These are phyloP conservation scores for Cercospora zeina DNA, from an alignment of 2,329 filamentous ascomycete genomes.

Conservation along the genomic window DNA sequence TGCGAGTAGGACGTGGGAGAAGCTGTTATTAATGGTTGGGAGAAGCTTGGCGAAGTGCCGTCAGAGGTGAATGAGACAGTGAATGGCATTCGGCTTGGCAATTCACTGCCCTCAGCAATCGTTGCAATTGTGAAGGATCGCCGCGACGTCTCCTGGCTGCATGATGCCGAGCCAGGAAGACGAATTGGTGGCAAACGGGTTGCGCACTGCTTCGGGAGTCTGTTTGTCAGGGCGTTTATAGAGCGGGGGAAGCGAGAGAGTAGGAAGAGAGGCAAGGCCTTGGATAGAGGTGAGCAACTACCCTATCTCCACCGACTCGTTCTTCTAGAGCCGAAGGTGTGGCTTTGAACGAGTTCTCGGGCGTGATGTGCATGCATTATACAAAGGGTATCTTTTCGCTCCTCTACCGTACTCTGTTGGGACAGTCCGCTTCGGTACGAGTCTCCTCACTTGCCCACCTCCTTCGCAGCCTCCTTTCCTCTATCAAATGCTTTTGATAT, in stretches of 20 bases:
- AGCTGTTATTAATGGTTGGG: neutral
- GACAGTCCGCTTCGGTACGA: neutral
- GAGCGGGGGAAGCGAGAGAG: too few species aligned
- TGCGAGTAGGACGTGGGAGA: neutral
- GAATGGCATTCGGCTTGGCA: neutral
- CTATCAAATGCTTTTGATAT: constrained; percentile 38
- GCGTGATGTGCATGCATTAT: constrained; percentile 1
- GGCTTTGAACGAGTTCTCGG: too few species aligned
- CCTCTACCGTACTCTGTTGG: neutral
- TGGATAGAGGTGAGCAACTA: too few species aligned
- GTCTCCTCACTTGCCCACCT: constrained; percentile 12
- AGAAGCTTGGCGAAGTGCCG: neutral
- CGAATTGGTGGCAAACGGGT: too few species aligned
- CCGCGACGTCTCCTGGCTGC: neutral
- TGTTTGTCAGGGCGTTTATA: too few species aligned
- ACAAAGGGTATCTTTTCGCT: constrained; percentile 12
- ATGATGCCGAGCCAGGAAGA: neutral
- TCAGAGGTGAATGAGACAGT: neutral
- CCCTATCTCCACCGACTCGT: too few species aligned
- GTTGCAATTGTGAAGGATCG: neutral
- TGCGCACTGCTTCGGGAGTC: too few species aligned
- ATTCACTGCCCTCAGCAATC: neutral
- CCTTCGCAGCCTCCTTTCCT: constrained; percentile 27
- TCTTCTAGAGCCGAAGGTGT: too few species aligned
- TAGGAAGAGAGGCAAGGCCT: too few species aligned